phyloP scores from a whole-genome alignment of 306 rosid genomes.

The Begonia fuchsioides region DNA sequence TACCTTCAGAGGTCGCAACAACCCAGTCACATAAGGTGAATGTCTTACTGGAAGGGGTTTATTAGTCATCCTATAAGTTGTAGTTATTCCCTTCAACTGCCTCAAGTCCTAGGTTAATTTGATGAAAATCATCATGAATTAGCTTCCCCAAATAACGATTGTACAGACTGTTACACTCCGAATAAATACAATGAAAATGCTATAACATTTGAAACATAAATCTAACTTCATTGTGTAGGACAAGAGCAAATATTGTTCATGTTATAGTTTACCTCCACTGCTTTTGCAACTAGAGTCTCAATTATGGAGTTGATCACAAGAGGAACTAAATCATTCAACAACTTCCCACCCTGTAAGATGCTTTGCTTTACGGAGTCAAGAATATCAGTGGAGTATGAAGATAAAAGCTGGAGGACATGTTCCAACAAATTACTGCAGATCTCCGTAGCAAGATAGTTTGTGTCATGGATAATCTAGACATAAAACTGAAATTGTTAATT shows the following conservation, averaged over 20 bases:
- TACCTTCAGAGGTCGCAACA: conserved; percentile 83
- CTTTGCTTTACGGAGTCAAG: conserved; percentile 60
- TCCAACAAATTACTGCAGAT: conserved; percentile 55
- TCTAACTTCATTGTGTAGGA: too few relatives aligned
- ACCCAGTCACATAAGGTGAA: conserved; percentile 83
- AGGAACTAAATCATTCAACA: conserved; percentile 59
- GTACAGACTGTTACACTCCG: background rate
- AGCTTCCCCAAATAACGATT: background rate
- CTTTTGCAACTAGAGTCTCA: conserved; percentile 69
- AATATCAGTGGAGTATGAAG: conserved; percentile 48
- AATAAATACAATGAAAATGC: conserved; percentile 1
- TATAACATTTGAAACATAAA: background rate
- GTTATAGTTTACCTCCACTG: conserved; percentile 51
- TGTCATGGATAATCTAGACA: conserved; percentile 76
- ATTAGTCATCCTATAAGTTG: conserved; percentile 92
- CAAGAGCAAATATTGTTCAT: too few relatives aligned
- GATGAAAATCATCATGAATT: conserved; percentile 1
- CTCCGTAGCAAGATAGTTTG: conserved; percentile 37
- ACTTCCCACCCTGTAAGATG: conserved; percentile 57
- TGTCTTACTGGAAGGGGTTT: conserved; percentile 88
- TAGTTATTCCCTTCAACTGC: conserved; percentile 93
- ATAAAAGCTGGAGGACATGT: conserved; percentile 48
- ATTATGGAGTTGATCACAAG: conserved; percentile 50
- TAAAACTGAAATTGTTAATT: background rate
- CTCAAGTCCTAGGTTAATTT: conserved; percentile 63